These are phyloP conservation scores for Fusarium mexicanum DNA, from an alignment of 2,329 filamentous ascomycete genomes.

Conservation along the genomic window DNA sequence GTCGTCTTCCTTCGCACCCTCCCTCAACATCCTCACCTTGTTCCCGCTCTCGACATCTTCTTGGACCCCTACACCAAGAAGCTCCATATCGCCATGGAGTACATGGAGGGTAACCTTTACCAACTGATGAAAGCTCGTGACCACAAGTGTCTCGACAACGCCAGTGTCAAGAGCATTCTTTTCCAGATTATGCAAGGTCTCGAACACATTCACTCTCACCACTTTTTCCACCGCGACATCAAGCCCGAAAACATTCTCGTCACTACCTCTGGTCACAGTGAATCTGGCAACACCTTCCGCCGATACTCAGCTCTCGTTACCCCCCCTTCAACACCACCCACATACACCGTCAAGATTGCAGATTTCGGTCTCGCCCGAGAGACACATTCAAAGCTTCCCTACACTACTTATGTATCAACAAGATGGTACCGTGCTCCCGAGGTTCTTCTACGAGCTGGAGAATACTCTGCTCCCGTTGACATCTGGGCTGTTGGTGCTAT, in stretches of 20 bases:
- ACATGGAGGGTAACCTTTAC: slow-evolving; percentile 99
- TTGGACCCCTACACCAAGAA: slow-evolving; percentile 96
- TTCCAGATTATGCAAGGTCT: slow-evolving; percentile 97
- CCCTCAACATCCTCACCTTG: slow-evolving; percentile 87
- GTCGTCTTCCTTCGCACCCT: slow-evolving; percentile 95
- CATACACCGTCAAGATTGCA: slow-evolving; percentile 97
- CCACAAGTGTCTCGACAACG: slow-evolving; percentile 90
- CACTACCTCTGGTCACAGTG: slow-evolving; percentile 85
- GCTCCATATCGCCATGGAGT: slow-evolving; percentile 98
- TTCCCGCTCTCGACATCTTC: slow-evolving; percentile 98
- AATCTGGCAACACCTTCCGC: slow-evolving; percentile 85
- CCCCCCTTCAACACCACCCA: slow-evolving; percentile 90
- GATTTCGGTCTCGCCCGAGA: slow-evolving; percentile 98
- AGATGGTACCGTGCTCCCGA: slow-evolving; percentile 98
- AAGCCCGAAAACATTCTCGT: slow-evolving; percentile 99
- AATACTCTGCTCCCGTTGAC: slow-evolving; percentile 97
- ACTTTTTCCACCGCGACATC: slow-evolving; percentile 99
- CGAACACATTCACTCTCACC: slow-evolving; percentile 95
- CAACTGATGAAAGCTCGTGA: slow-evolving; percentile 99
- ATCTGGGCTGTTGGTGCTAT: slow-evolving; percentile 99
- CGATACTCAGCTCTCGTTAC: slow-evolving; percentile 94
- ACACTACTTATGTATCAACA: slow-evolving; percentile 98
- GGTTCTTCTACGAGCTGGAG: slow-evolving; percentile 89
- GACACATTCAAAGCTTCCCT: slow-evolving; percentile 94
- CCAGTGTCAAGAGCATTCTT: slow-evolving; percentile 95